Conservation (phyloP, 139 green algal species). For the Tetradesmus lagerheimii region DNA sequence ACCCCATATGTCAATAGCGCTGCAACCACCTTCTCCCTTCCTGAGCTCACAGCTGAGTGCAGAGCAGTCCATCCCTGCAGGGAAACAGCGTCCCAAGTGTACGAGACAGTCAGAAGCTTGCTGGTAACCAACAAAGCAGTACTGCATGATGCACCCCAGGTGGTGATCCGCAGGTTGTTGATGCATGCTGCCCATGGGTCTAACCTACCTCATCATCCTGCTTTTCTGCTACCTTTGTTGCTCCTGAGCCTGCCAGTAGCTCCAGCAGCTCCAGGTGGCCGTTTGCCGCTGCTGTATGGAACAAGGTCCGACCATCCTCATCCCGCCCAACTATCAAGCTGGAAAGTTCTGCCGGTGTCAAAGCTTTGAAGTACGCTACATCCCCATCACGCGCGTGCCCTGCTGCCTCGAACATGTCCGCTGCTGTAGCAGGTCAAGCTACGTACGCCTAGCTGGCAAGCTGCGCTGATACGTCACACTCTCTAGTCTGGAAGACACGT, state of each 20-base stretch:
- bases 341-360: slow-evolving; percentile 53
- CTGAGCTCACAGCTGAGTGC: slow-evolving; percentile 71
- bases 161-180: not conserved
- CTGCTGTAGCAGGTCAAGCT: not conserved
- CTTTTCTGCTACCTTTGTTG: slow-evolving; percentile 48
- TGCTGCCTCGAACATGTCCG: slow-evolving; percentile 65
- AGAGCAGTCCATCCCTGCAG: slow-evolving; percentile 79
- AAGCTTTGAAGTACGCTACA: slow-evolving; percentile 55
- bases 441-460: not conserved
- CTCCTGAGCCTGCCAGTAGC: slow-evolving; percentile 61
- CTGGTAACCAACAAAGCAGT: not conserved
- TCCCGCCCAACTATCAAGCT: slow-evolving; percentile 60
- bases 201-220: slow-evolving; percentile 74
- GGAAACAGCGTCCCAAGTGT: not conserved
- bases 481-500: too few relatives aligned
- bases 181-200: not conserved
- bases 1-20: slow-evolving; percentile 66
- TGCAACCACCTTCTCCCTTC: slow-evolving; percentile 61
- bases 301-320: slow-evolving; percentile 75
- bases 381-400: slow-evolving; percentile 60
- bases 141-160: not conserved
- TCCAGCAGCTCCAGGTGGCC: slow-evolving; percentile 61
- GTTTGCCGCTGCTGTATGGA: slow-evolving; percentile 67
- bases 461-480: too few relatives aligned
- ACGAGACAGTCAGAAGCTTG: not conserved